Evolutionary conservation across 148 eudicot genomes (phyloP), one percentile per base, ranked within the genome.

Genomic region (Diospyros kaki): DNA sequence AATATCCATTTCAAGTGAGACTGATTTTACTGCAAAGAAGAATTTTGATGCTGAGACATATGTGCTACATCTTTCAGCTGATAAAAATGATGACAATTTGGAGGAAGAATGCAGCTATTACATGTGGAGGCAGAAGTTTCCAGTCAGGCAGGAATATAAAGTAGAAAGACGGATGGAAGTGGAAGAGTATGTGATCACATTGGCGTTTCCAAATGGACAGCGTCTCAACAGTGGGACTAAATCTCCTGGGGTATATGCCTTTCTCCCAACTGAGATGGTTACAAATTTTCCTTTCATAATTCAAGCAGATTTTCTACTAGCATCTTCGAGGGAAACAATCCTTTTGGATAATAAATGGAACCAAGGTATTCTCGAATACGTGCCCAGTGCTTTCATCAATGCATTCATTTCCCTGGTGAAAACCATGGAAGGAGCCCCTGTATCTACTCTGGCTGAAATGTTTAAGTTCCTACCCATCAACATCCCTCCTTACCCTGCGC

Each of bases 241-340:
- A 3, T 74, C 83, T n/a, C 78, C 89, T 51, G 93, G 96, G 4
- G 84, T 91, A 42, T 89, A 85, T 50, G 87, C 93, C 9, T 91
- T 87, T 44, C 89, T 91, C 60, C 93, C 96, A 0, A 91, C 96
- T 2, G 93, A 89, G 73, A 87, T 84, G 78, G 87, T 89, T 15
- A 91, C 96, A 0, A 87, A 91, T 68, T 83, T 91, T 59, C 96
- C 93, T 0, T 89, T 91, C 74, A 86, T 89, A 45, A 86, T 89
- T 56, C 28, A 28, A 28, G 28, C 28, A 28, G 28, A 28, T 28
- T 28, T 28, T 28, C 28, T 28, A 28, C 28, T 28, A 28, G 28
- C 28, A 28, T 28, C 28, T 28, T 28, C 28, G 28, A 28, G 28
- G 28, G 28, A 28, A 28, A 28, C 28, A 28, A 28, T 28, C 28